A percentile compares a stretch with the other conserved stretches of the same genome.
Evolutionary conservation across 2,329 filamentous ascomycete species (phyloP).

Genomic region (Purpureocillium lavendulum): DNA sequence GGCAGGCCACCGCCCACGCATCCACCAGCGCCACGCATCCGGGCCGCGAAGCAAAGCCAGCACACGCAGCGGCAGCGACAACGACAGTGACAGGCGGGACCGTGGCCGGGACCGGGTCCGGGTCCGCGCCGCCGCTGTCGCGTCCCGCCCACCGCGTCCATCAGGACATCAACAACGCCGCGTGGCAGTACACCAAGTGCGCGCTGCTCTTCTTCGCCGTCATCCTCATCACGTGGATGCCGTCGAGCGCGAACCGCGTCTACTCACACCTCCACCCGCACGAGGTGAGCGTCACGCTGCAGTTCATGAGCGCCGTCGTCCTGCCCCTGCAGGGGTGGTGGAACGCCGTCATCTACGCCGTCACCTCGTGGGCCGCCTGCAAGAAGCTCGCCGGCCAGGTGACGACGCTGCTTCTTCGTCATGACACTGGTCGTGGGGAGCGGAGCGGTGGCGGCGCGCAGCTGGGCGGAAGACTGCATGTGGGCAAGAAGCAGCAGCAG

Average conservation of each 20-base stretch:
- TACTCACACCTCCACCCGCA: constrained; percentile 52
- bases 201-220: constrained; percentile 63
- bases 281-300: constrained; percentile 42
- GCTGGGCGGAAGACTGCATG: background rate
- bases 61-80: no score
- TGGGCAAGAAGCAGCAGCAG: no score
- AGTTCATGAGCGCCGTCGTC: constrained; percentile 64
- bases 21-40: background rate
- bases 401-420: no score
- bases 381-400: no score
- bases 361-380: constrained; percentile 58
- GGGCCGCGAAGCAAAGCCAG: no score
- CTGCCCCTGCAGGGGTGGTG: constrained; percentile 75
- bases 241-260: constrained; percentile 66
- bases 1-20: background rate
- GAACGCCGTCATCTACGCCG: constrained; percentile 69
- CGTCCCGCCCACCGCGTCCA: background rate
- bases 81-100: no score
- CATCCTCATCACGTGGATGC: constrained; percentile 65
- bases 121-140: background rate
- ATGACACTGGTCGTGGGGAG: no score
- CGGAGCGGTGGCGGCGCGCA: no score
- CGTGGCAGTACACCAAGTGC: constrained; percentile 62
- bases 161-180: constrained; percentile 43
- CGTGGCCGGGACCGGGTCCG: no score